These are phyloP conservation scores for Pseudogymnoascus sp. DNA, from an alignment of 2,329 filamentous ascomycete genomes.

Conservation along the genomic window DNA sequence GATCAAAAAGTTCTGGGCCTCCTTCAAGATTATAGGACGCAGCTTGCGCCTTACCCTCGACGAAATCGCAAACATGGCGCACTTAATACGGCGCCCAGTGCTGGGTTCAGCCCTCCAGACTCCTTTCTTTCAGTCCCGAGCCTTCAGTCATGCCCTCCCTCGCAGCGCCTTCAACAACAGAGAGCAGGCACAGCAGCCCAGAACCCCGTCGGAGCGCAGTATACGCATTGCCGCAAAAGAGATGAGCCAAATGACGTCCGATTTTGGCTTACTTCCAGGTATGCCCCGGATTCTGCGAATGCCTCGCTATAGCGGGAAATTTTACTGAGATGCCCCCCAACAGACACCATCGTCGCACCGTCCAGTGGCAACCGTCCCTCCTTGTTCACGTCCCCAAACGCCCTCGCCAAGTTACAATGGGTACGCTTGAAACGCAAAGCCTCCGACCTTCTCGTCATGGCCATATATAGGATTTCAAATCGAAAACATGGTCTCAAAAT, in stretches of 20 bases:
- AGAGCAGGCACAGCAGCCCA: constrained; percentile 6
- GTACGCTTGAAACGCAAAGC: constrained; percentile 18
- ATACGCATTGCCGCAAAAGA: constrained; percentile 10
- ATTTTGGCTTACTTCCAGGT: constrained; percentile 17
- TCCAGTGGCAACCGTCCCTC: constrained; percentile 26
- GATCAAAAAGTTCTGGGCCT: constrained; percentile 8
- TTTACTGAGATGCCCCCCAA: constrained; percentile 17
- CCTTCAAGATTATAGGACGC: constrained; percentile 13
- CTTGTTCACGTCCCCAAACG: constrained; percentile 22
- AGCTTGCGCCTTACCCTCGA: background rate
- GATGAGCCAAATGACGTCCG: constrained; percentile 15
- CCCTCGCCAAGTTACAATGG: constrained; percentile 25
- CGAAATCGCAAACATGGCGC: background rate
- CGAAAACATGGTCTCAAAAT: constrained; percentile 33
- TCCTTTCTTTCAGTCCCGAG: background rate
- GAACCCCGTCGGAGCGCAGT: constrained; percentile 3
- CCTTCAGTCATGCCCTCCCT: background rate
- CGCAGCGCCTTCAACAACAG: background rate
- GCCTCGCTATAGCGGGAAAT: constrained; percentile 14
- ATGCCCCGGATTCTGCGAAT: background rate
- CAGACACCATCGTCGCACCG: constrained; percentile 33
- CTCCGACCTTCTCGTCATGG: constrained; percentile 20
- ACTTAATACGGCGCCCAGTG: background rate
- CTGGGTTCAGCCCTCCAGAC: background rate
- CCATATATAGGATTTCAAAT: constrained; percentile 13